These are phyloP conservation scores for Jamesozyma jinghongensis DNA, from an alignment of 805 yeast species.

Conservation along the genomic window DNA sequence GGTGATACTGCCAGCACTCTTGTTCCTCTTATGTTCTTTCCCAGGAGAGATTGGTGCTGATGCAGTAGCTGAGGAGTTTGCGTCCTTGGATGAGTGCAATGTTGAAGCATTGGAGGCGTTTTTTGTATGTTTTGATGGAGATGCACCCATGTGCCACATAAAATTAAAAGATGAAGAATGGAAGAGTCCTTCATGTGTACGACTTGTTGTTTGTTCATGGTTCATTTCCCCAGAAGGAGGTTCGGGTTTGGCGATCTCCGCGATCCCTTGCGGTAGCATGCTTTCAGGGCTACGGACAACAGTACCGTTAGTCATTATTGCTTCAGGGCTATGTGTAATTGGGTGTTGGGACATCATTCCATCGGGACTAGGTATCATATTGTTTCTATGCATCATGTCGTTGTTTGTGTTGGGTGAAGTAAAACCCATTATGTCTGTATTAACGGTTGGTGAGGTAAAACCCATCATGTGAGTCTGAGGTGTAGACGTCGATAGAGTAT, in stretches of 20 bases:
- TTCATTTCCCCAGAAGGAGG: neutral
- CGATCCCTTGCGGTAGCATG: no score
- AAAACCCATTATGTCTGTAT: neutral
- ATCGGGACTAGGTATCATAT: no score
- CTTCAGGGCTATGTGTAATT: neutral
- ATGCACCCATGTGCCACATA: conserved; percentile 18
- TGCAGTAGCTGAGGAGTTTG: neutral
- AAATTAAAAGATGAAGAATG: conserved; percentile 21
- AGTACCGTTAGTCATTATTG: neutral
- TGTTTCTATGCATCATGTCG: no score
- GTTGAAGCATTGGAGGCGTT: neutral
- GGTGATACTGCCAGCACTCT: conserved; percentile 15
- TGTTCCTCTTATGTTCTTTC: conserved; percentile 12
- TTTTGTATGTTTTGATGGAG: conserved; percentile 4
- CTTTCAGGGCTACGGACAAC: no score
- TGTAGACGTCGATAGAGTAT: neutral
- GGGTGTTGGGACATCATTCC: neutral
- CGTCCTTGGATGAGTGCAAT: neutral
- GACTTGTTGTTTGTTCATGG: neutral
- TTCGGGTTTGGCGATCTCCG: neutral
- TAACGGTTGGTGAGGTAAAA: neutral
- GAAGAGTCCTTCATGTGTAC: conserved; percentile 8
- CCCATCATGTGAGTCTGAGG: conserved; percentile 1
- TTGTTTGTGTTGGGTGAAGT: neutral
- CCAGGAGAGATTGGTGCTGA: neutral